Evolutionary conservation across 495 filamentous ascomycete genomes (phyloP), one percentile per base, ranked within the genome.

Genomic region (Neurospora sp.): DNA sequence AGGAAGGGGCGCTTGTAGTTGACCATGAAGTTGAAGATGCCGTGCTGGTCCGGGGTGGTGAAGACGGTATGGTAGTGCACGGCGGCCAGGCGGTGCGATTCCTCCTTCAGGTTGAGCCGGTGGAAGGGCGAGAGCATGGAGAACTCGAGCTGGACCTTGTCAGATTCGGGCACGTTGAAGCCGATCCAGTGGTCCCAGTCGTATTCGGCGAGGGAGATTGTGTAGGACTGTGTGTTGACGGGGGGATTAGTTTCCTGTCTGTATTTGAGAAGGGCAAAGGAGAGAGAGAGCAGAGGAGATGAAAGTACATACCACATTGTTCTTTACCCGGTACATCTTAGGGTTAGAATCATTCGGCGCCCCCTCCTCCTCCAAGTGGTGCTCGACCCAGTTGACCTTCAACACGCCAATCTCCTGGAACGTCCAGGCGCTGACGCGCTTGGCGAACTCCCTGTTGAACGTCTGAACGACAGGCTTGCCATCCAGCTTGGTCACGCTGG

Each of bases 41-140:
- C 95, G 86, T 98, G 95, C 83, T 98, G 95, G 79, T 98, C 96
- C 9, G 96, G 96, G 12, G 93, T 85, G 73, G 86, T 90, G 85
- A 98, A 97, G 27, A 87, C 85, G 7, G 89, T 85, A 76, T 88
- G 88, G 86, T 90, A 99, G 70, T 78, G 77, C 14, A 82, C 73
- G 8, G 78, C 62, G 20, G 84, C 82, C 18, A 90, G 91, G 23
- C 54, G 54, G 54, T 31, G 54, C 12, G 54, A 62, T 11, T 62
- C 54, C 54, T 62, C 54, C 37, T 79, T 69, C 7, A 99, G 90
- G 73, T 88, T 81, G 27, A 98, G 87, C n/a, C 96, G 94, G 84
- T 98, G 92, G 90, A 96, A 98, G 76, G 96, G 96, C 8, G 95
- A 97, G 16, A 99, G 92, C 96, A 99, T 99, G 83, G 90, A 94